Conservation (phyloP, 2,329 filamentous ascomycete species). For the Colletotrichum australisinense region DNA sequence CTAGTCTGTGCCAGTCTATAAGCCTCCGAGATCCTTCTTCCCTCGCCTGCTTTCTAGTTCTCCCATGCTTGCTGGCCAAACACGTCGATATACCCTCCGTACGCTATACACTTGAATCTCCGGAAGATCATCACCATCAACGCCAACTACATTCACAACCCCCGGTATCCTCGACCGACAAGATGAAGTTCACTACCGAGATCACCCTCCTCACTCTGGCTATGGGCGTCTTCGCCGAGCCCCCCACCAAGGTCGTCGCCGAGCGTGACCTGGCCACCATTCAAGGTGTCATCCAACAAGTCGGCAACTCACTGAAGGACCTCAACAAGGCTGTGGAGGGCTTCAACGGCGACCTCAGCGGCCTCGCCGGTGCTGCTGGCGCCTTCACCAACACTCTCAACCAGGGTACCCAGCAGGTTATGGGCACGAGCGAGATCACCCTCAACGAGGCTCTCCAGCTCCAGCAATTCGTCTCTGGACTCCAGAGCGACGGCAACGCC, state of each 20-base stretch:
- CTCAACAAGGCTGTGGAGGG: constrained; percentile 39
- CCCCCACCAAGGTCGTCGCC: constrained; percentile 25
- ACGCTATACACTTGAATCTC: neutral
- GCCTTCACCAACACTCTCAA: constrained; percentile 37
- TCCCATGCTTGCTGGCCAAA: constrained; percentile 28
- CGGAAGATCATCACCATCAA: constrained; percentile 1
- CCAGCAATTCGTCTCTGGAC: constrained; percentile 34
- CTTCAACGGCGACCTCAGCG: constrained; percentile 39
- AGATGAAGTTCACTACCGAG: constrained; percentile 38
- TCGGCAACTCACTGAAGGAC: constrained; percentile 36
- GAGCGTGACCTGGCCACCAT: constrained; percentile 36
- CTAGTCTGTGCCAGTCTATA: constrained; percentile 32
- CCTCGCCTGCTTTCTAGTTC: no score
- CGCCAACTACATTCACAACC: neutral
- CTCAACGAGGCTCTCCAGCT: constrained; percentile 37
- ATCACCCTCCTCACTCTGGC: constrained; percentile 33
- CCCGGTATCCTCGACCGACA: neutral
- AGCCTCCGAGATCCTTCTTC: constrained; percentile 13
- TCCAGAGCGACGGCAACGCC: constrained; percentile 41
- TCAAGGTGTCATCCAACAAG: constrained; percentile 32
- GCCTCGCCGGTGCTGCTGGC: constrained; percentile 38
- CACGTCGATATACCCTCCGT: constrained; percentile 1
- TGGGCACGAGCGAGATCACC: constrained; percentile 32
- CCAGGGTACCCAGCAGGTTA: constrained; percentile 33
- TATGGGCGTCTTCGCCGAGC: constrained; percentile 35